Percentiles rank a stretch among this genome's conserved stretches.
These are phyloP conservation scores for Mariannaea elegans DNA, from an alignment of 2,329 filamentous ascomycete genomes.

Conservation along the genomic window DNA sequence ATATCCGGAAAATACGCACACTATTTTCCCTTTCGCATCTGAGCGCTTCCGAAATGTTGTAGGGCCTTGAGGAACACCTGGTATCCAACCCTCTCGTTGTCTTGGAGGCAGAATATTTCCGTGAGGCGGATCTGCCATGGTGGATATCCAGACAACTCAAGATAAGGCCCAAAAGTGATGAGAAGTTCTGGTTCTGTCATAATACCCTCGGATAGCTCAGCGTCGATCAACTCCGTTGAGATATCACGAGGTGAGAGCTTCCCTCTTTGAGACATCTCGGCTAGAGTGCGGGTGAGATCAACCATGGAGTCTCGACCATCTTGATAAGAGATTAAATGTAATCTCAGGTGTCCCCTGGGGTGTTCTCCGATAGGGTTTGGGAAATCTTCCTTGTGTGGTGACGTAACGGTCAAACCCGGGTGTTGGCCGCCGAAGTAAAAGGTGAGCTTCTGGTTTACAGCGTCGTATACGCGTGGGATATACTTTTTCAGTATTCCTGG, in stretches of 20 bases:
- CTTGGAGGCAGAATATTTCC: slow-evolving; percentile 85
- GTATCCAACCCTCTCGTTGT: slow-evolving; percentile 88
- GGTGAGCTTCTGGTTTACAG: slow-evolving; percentile 80
- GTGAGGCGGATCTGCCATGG: slow-evolving; percentile 96
- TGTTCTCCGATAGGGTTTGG: slow-evolving; percentile 41
- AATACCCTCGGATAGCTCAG: slow-evolving; percentile 81
- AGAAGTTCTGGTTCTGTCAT: slow-evolving; percentile 92
- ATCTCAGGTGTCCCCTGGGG: slow-evolving; percentile 55
- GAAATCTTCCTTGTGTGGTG: slow-evolving; percentile 53
- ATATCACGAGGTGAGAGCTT: slow-evolving; percentile 87
- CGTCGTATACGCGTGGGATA: slow-evolving; percentile 83
- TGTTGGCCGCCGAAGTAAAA: slow-evolving; percentile 85
- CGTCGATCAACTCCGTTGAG: slow-evolving; percentile 84
- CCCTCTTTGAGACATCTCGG: slow-evolving; percentile 91
- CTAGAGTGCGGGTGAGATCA: slow-evolving; percentile 91
- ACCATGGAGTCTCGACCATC: slow-evolving; percentile 95
- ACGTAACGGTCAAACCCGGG: slow-evolving; percentile 70
- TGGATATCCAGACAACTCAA: slow-evolving; percentile 90
- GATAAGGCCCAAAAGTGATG: slow-evolving; percentile 83
- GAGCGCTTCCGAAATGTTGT: slow-evolving; percentile 84
- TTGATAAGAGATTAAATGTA: slow-evolving; percentile 85
- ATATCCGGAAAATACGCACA: background rate
- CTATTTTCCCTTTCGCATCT: slow-evolving; percentile 84
- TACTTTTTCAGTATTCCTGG: slow-evolving; percentile 88
- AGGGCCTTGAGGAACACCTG: slow-evolving; percentile 90